Conservation (phyloP, 345 rosid species). For the Angophora floribunda region DNA sequence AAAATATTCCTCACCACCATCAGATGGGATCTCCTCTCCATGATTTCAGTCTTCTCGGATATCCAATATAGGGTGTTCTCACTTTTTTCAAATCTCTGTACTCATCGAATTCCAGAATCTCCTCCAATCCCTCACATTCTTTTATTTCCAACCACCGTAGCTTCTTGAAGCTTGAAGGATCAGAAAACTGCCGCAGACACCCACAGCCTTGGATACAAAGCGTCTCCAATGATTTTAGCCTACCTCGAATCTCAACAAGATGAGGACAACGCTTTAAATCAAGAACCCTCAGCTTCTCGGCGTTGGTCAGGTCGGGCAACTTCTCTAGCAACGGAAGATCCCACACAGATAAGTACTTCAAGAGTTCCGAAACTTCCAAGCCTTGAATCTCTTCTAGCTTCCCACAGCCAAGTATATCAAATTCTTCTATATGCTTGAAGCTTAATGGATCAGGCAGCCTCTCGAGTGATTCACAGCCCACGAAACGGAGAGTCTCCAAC, state of each 20-base stretch:
- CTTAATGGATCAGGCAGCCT: not conserved
- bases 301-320: not conserved
- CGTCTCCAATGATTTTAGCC: fast-evolving
- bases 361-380: not conserved
- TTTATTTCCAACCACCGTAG: fast-evolving
- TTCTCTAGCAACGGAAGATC: not conserved
- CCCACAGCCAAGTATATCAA: no score
- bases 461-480: fast-evolving
- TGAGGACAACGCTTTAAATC: fast-evolving
- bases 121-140: not conserved
- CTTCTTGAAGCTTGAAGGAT: not conserved
- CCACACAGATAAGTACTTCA: fast-evolving
- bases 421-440: not conserved
- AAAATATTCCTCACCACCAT: no score
- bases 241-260: not conserved
- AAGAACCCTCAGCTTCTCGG: fast-evolving
- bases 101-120: not conserved
- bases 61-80: no score
- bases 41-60: no score
- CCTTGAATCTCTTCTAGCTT: not conserved
- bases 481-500: fast-evolving
- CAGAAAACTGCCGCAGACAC: fast-evolving
- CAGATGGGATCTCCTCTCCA: no score
- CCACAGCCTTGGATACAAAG: fast-evolving
- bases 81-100: not conserved